Conservation (phyloP, 2,329 filamentous ascomycete species). For the Ascochyta fabae region DNA sequence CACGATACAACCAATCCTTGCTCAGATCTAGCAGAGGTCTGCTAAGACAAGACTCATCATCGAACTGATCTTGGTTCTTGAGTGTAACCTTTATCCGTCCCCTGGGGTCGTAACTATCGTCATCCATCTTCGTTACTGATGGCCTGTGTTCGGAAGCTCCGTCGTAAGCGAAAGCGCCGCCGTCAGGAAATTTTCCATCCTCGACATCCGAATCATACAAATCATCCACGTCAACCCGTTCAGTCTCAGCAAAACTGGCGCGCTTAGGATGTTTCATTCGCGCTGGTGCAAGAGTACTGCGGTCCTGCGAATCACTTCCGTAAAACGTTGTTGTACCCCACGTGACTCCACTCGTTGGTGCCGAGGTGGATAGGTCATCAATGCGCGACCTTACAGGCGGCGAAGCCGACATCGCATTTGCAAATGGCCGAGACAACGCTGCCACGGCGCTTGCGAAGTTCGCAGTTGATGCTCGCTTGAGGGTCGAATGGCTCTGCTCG, state of each 20-base stretch:
- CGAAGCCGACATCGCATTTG: slow-evolving; percentile 48
- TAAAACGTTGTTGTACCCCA: slow-evolving; percentile 56
- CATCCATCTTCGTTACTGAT: slow-evolving; percentile 22
- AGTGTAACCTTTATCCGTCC: slow-evolving; percentile 56
- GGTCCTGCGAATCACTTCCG: slow-evolving; percentile 42
- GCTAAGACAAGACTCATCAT: slow-evolving; percentile 56
- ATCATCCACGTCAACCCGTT: slow-evolving; percentile 38
- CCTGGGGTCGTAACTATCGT: slow-evolving; percentile 16
- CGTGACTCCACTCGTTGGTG: slow-evolving; percentile 52
- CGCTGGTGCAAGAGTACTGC: slow-evolving; percentile 29
- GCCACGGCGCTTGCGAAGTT: slow-evolving; percentile 51
- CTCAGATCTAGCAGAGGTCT: slow-evolving; percentile 58
- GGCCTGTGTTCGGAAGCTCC: slow-evolving; percentile 33
- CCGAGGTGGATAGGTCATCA: slow-evolving; percentile 52
- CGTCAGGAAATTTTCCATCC: slow-evolving; percentile 32
- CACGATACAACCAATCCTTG: slow-evolving; percentile 56
- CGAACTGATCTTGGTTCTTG: slow-evolving; percentile 64
- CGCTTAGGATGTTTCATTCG: slow-evolving; percentile 49
- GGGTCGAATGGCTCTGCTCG: slow-evolving; percentile 43
- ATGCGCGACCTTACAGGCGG: slow-evolving; percentile 43
- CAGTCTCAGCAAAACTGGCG: slow-evolving; percentile 44
- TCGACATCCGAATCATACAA: slow-evolving; percentile 45
- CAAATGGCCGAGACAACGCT: slow-evolving; percentile 50
- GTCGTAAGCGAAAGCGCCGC: slow-evolving; percentile 19
- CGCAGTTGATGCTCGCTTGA: slow-evolving; percentile 43